Evolutionary conservation across 176 grass and related monocot genomes (phyloP).

Genomic region (Elymus sibiricus): DNA sequence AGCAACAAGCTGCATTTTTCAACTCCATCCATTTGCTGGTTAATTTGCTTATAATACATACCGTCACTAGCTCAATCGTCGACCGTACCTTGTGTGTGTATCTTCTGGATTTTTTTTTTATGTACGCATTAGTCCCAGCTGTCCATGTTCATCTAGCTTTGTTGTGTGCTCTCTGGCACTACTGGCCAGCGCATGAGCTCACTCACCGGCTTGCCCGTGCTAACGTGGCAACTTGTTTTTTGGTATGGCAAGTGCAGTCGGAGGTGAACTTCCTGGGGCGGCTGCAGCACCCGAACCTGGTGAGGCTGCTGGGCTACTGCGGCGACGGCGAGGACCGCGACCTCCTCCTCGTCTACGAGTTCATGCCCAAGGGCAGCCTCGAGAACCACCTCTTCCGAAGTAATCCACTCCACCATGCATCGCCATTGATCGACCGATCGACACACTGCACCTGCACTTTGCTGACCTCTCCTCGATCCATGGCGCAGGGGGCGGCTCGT

Average conservation of each 20-base stretch:
- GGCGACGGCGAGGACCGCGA: slow-evolving; percentile 77
- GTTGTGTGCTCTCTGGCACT: background rate
- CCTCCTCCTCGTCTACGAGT: slow-evolving; percentile 93
- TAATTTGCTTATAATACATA: no score
- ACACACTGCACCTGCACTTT: no score
- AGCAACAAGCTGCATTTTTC: no score
- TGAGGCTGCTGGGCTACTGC: slow-evolving; percentile 89
- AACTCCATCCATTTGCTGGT: no score
- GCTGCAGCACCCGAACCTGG: slow-evolving; percentile 80
- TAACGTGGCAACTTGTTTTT: background rate
- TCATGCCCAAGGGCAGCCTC: slow-evolving; percentile 82
- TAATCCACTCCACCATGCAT: background rate
- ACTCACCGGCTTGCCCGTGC: background rate
- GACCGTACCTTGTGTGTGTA: no score
- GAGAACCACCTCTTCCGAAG: slow-evolving; percentile 88
- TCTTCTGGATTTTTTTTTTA: background rate
- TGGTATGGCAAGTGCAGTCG: slow-evolving; percentile 42
- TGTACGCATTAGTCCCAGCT: background rate
- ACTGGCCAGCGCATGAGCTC: background rate
- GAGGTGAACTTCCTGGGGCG: slow-evolving; percentile 89
- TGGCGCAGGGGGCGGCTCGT: slow-evolving; percentile 3
- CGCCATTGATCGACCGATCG: background rate
- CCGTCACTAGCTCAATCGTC: no score
- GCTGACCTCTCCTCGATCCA: background rate
- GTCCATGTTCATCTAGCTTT: background rate